Evolutionary conservation across 768 basidiomycete genomes (phyloP).

Genomic region (Termitomyces sp.): DNA sequence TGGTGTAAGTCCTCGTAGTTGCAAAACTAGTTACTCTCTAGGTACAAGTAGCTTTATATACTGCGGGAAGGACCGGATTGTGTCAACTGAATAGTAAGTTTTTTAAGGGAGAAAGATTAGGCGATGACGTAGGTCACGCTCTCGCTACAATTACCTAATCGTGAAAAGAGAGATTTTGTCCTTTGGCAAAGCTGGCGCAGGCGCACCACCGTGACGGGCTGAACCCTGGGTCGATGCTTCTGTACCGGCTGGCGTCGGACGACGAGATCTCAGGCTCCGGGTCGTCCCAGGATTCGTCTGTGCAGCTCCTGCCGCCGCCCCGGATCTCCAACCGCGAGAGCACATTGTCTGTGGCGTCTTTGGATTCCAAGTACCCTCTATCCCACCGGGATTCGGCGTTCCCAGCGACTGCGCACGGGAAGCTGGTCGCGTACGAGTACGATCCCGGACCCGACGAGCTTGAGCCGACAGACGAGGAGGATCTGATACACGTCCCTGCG

Average conservation of each 20-base stretch:
- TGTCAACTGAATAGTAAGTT: no score
- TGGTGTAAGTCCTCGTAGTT: no score
- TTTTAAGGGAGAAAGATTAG: no score
- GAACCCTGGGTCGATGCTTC: conserved; percentile 18
- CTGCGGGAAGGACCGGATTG: no score
- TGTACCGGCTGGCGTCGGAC: conserved; percentile 19
- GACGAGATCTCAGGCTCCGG: conserved; percentile 6
- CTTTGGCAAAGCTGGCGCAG: neutral
- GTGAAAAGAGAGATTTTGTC: neutral
- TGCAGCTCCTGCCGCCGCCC: neutral
- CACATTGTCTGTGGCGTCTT: conserved; percentile 10
- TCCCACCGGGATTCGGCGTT: conserved; percentile 14
- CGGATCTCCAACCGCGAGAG: neutral
- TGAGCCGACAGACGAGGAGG: conserved; percentile 65
- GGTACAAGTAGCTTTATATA: no score
- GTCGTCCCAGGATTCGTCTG: conserved; percentile 3
- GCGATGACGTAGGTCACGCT: no score
- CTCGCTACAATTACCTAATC: neutral
- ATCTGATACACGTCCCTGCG: conserved; percentile 62
- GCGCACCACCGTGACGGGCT: neutral
- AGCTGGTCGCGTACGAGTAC: conserved; percentile 62
- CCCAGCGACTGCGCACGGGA: conserved; percentile 22
- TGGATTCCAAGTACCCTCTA: conserved; percentile 15
- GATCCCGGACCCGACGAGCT: conserved; percentile 55
- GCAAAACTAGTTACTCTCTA: no score